Base-by-base conservation (phyloP, 805 yeast species). In the Sungouiella blattae region DNA sequence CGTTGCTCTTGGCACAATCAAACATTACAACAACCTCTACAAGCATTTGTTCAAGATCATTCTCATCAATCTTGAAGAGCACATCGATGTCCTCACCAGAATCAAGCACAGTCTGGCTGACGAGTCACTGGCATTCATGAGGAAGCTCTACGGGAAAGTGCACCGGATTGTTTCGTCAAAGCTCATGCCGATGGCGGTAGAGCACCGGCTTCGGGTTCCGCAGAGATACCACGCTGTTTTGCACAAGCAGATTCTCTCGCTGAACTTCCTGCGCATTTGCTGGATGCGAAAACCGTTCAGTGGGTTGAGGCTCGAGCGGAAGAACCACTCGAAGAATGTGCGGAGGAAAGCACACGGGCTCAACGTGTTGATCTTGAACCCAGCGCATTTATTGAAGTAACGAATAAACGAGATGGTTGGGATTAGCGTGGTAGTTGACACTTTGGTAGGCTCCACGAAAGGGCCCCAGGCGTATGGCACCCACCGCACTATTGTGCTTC, bases 31-130 rank as follows among this genome's bases (percentile, higher is more conserved):
- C 26, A 44, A 40, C 35, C 46, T 67, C 22, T 45, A 44, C 33
- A 54, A 51, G 20, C 72, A 67, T 36, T 44, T 67, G 21, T 57
- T 53, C 47, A 64, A 64, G 41, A 39, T 67, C 18, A 56, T 66
- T 32, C 39, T 64, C 40, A 55, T 62, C 29, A 67, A 67, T 45
- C 41, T 64, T 37, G 62, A 55, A 17, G 68, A 63, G 25, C 67
- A 60, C 40, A 50, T 65, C 16, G 69, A 66, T 23, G 58, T 60
- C 1, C 53, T 67, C 31, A 50, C 53, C 31, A 41, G 64, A 14
- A 52, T 65, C 44, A 67, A 64, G 41, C 64, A 67, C 44, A 46
- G 49, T 28, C 55, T 58, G 45, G 53, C 62, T 23, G 39, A 43
- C 20, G 54, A 55, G 8, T 49, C 56, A 41, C 46, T 47, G 14